Evolutionary conservation across 2,329 filamentous ascomycete species (phyloP).

Genomic region (Trichophyton schoenleinii): DNA sequence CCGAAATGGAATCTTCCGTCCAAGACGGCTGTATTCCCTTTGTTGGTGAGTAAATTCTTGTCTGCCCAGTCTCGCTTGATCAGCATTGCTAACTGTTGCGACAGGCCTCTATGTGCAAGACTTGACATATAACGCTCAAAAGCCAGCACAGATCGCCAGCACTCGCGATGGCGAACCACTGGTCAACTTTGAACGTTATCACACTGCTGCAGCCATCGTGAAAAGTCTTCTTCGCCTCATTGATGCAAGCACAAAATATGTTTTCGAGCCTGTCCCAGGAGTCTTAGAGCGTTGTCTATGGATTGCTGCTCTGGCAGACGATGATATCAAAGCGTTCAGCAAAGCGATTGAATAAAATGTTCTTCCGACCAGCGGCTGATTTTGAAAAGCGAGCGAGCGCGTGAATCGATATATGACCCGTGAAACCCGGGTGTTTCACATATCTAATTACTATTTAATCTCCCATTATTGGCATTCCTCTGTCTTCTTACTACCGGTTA

Average conservation of each 20-base stretch:
- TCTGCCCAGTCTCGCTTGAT: background rate
- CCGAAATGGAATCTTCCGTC: constrained; percentile 51
- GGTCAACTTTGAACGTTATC: constrained; percentile 55
- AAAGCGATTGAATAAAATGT: constrained; percentile 24
- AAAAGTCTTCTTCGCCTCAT: constrained; percentile 51
- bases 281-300: constrained; percentile 52
- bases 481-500: background rate
- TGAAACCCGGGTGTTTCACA: background rate
- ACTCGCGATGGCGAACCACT: constrained; percentile 40
- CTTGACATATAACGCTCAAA: constrained; percentile 55
- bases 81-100: background rate
- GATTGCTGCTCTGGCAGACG: constrained; percentile 49
- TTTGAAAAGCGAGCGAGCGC: background rate
- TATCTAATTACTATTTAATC: background rate
- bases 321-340: constrained; percentile 41
- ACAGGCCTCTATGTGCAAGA: constrained; percentile 52
- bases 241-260: constrained; percentile 51
- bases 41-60: constrained; percentile 37
- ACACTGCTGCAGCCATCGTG: constrained; percentile 52
- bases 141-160: constrained; percentile 45
- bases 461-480: background rate
- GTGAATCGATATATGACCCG: background rate
- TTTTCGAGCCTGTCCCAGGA: constrained; percentile 44
- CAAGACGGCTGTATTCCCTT: constrained; percentile 55
- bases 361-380: background rate